Conservation (phyloP, 352 stramenopile genomes). For the Pythium grandisporangium region DNA sequence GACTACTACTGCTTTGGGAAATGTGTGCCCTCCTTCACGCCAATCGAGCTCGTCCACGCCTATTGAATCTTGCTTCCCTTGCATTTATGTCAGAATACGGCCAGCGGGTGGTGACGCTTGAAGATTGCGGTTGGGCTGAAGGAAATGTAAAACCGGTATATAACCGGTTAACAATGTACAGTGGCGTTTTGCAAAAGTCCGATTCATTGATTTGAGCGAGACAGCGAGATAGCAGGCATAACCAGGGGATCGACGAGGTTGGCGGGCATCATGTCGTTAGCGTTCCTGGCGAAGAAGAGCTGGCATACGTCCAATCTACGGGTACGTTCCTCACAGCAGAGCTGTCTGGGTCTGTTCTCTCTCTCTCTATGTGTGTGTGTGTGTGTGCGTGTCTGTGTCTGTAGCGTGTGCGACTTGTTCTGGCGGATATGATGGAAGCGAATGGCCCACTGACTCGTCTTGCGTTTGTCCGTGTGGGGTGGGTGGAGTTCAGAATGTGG, state of each 20-base stretch:
- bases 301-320: constrained; percentile 95
- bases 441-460: too few relatives aligned
- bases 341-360: neutral
- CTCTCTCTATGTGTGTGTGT: constrained; percentile 6
- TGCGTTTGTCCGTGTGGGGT: too few relatives aligned
- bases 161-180: neutral
- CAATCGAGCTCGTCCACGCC: too few relatives aligned
- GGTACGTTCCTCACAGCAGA: constrained; percentile 21
- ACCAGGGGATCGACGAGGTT: too few relatives aligned
- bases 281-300: constrained; percentile 96
- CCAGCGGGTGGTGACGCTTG: too few relatives aligned
- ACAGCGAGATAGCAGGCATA: constrained; percentile 1
- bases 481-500: constrained; percentile 80
- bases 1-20: too few relatives aligned
- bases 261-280: constrained; percentile 70
- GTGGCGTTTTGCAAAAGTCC: constrained; percentile 6
- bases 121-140: constrained; percentile 5
- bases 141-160: constrained; percentile 1
- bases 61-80: too few relatives aligned
- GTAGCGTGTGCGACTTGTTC: too few relatives aligned
- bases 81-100: too few relatives aligned
- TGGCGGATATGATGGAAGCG: too few relatives aligned
- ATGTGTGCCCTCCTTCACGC: too few relatives aligned
- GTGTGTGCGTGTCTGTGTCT: neutral
- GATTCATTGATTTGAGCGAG: too few relatives aligned